Evolutionary conservation across 768 basidiomycete species (phyloP).

Genomic region (Tulasnella sp.): DNA sequence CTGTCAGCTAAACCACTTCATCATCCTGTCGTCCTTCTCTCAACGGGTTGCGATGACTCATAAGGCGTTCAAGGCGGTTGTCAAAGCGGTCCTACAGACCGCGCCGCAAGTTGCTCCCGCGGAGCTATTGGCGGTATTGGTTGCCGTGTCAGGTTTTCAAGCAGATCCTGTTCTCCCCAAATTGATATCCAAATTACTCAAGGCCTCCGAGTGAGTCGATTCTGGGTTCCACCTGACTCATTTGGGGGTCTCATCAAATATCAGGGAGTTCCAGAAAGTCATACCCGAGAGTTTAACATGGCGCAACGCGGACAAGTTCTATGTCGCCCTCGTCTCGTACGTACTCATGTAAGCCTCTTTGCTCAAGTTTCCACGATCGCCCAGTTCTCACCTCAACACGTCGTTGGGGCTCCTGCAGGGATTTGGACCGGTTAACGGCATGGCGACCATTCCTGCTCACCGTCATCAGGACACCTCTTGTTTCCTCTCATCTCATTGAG

Average conservation of each 20-base stretch:
- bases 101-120: constrained; percentile 34
- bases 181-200: constrained; percentile 37
- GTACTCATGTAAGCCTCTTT: constrained; percentile 17
- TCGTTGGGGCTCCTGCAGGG: too few species aligned
- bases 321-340: constrained; percentile 25
- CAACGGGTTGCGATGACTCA: constrained; percentile 50
- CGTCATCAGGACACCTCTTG: neutral
- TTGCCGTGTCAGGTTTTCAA: constrained; percentile 57
- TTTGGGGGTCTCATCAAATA: constrained; percentile 33
- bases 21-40: constrained; percentile 59
- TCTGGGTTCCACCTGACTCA: neutral
- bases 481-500: neutral
- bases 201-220: neutral
- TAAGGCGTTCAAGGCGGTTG: constrained; percentile 47
- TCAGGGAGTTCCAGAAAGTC: constrained; percentile 39
- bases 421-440: neutral
- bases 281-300: constrained; percentile 35
- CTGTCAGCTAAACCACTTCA: constrained; percentile 57
- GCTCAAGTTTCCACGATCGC: too few species aligned
- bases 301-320: constrained; percentile 44
- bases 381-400: too few species aligned
- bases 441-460: neutral
- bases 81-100: constrained; percentile 38
- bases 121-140: constrained; percentile 53
- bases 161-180: constrained; percentile 41